Percentiles rank a stretch among this genome's conserved stretches.
Conservation (phyloP, 1,139 yeast species). For the Candida neerlandica region DNA sequence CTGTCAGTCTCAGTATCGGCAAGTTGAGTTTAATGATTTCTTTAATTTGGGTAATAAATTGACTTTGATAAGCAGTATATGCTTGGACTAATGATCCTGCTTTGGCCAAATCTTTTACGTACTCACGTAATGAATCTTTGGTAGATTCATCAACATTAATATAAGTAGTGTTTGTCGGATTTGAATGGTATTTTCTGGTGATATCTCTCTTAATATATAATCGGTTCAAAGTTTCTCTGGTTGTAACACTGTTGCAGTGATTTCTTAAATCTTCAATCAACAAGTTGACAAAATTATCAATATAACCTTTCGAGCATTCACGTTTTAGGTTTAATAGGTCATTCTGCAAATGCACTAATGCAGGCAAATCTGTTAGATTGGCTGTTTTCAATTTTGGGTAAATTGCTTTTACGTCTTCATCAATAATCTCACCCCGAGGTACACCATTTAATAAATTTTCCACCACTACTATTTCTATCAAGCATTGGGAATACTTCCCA, state of each 20-base stretch:
- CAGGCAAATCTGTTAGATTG: conserved; percentile 60
- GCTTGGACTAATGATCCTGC: conserved; percentile 69
- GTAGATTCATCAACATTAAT: conserved; percentile 35
- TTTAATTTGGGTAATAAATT: conserved; percentile 69
- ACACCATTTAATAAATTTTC: conserved; percentile 62
- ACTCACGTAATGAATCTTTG: conserved; percentile 43
- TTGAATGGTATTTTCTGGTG: conserved; percentile 22
- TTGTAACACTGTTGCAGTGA: conserved; percentile 55
- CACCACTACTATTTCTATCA: conserved; percentile 57
- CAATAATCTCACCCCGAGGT: conserved; percentile 24
- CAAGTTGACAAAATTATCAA: conserved; percentile 54
- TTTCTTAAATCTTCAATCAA: conserved; percentile 61
- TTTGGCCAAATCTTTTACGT: conserved; percentile 58
- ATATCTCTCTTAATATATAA: conserved; percentile 35
- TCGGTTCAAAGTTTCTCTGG: conserved; percentile 55
- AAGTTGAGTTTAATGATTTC: conserved; percentile 65
- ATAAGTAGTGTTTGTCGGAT: conserved; percentile 30
- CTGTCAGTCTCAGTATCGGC: conserved; percentile 40
- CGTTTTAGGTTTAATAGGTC: conserved; percentile 50
- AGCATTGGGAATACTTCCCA: conserved; percentile 41
- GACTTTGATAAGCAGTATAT: conserved; percentile 66
- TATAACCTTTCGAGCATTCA: conserved; percentile 70
- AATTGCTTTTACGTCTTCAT: conserved; percentile 24
- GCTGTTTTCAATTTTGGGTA: conserved; percentile 51
- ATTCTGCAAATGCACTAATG: conserved; percentile 57